Conservation (phyloP, 768 basidiomycete species). For the Dentipellis sp. region DNA sequence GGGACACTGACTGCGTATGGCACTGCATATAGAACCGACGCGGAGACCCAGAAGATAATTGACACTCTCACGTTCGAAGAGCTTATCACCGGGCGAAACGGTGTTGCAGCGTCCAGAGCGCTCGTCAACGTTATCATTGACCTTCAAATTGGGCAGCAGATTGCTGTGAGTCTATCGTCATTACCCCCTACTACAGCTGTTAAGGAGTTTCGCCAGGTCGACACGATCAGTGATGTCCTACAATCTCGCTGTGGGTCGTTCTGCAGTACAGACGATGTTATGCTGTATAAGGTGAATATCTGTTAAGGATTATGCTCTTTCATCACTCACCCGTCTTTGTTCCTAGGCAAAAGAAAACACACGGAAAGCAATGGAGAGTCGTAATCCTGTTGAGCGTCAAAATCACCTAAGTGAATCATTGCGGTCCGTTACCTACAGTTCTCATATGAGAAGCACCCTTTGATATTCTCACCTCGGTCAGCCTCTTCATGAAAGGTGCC, state of each 20-base stretch:
- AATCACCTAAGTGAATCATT: constrained; percentile 82
- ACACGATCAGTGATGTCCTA: constrained; percentile 90
- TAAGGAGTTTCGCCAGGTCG: constrained; percentile 52
- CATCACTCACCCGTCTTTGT: neutral
- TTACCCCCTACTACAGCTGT: too few relatives aligned
- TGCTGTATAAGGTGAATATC: constrained; percentile 78
- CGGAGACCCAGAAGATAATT: constrained; percentile 61
- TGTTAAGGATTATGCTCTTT: neutral
- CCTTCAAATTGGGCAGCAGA: constrained; percentile 95
- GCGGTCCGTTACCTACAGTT: constrained; percentile 37
- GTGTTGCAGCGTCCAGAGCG: constrained; percentile 80
- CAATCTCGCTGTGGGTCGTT: constrained; percentile 95
- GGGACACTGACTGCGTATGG: constrained; percentile 3
- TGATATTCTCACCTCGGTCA: constrained; percentile 21
- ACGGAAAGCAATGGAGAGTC: constrained; percentile 79
- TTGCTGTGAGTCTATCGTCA: constrained; percentile 55
- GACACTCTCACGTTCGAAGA: constrained; percentile 73
- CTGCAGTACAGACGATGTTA: constrained; percentile 96
- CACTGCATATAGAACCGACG: constrained; percentile 48
- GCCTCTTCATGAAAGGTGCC: constrained; percentile 84
- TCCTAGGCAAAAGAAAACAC: constrained; percentile 85
- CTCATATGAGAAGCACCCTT: neutral
- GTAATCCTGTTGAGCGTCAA: constrained; percentile 63
- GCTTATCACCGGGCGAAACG: constrained; percentile 76
- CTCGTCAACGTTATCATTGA: constrained; percentile 95